Base-by-base conservation (phyloP, 257 asterid species). In the Salvia splendens region DNA sequence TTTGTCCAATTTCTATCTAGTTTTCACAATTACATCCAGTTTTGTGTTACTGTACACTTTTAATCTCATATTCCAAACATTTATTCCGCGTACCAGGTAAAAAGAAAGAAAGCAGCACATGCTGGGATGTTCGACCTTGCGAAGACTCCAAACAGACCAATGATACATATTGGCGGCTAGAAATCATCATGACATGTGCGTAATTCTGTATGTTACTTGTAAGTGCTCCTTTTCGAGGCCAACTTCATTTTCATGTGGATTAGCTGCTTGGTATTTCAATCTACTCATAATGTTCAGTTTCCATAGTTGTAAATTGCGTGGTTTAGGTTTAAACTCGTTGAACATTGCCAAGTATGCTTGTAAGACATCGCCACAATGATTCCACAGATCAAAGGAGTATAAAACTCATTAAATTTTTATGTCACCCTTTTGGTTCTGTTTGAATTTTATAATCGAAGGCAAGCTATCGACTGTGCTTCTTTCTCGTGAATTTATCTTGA, bases 81-180 rank as follows among this genome's bases (percentile, higher is more conserved):
- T 61, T 64, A n/a, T 75, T 64, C 17, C 17, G 65, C 46, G 30
- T 52, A 58, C 69, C 85, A 88, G 99, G 83, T 91, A 65, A 88
- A 88, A 79, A 91, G 91, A 75, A 94, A 94, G 87, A 94, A 91
- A 80, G 95, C 95, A 28, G 77, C 96, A 72, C 99, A 94, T 83
- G 96, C 97, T 69, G 96, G 97, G 76, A 91, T 94, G 97, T 80
- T 85, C 60, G 95, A 90, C 83, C 56, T 93, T 24, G 99, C 97
- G 55, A 87, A 85, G 78, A 93, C 96, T 9, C 96, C 92, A 56
- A 93, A 93, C 77, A 87, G 97, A 73, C 99, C 99, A 10, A 94
- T 91, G 99, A 82, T 88, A 75, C 99, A 88, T 69, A 94, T 94
- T 63, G 99, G 99, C 11, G 96, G 99, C 82, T 91, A 79, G 75